Conservation (phyloP, 2,329 filamentous ascomycete species). For the Penicillium sp. region DNA sequence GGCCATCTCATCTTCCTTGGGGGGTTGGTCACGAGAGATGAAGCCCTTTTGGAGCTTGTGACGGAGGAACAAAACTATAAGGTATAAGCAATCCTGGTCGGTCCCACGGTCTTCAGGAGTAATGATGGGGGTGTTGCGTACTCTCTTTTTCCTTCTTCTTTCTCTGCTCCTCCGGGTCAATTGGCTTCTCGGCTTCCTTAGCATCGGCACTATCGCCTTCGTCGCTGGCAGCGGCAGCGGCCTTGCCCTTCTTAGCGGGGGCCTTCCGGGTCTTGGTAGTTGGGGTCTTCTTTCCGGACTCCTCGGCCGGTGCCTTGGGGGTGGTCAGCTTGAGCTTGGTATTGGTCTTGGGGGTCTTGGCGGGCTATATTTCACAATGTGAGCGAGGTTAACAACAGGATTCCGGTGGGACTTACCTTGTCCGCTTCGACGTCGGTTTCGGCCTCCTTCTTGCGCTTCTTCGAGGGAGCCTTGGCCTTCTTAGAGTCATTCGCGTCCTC, state of each 20-base stretch:
- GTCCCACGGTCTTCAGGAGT: not conserved
- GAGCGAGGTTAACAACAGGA: conserved; percentile 3
- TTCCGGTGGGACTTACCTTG: conserved; percentile 50
- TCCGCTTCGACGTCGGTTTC: conserved; percentile 67
- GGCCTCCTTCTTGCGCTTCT: conserved; percentile 77
- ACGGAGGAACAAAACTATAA: conserved; percentile 77
- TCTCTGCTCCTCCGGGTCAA: conserved; percentile 54
- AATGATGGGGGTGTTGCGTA: conserved; percentile 30
- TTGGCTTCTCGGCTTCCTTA: conserved; percentile 50
- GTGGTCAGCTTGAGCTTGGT: conserved; percentile 52
- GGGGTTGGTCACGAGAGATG: conserved; percentile 74
- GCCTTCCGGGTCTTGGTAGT: conserved; percentile 58
- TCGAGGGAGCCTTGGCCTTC: conserved; percentile 52
- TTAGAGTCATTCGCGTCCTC: conserved; percentile 47
- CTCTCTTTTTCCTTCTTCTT: conserved; percentile 58
- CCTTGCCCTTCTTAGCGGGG: conserved; percentile 40
- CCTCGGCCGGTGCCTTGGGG: conserved; percentile 56
- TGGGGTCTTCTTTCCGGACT: conserved; percentile 46
- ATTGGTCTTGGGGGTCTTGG: conserved; percentile 62
- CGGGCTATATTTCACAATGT: conserved; percentile 45
- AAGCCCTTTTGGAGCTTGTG: conserved; percentile 95
- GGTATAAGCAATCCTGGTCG: conserved; percentile 5
- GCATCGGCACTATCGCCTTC: conserved; percentile 56
- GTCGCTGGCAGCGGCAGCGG: conserved; percentile 51
- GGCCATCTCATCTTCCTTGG: conserved; percentile 67